Base-by-base conservation (phyloP, 345 rosid genomes). In the Rhizophora mangle region DNA sequence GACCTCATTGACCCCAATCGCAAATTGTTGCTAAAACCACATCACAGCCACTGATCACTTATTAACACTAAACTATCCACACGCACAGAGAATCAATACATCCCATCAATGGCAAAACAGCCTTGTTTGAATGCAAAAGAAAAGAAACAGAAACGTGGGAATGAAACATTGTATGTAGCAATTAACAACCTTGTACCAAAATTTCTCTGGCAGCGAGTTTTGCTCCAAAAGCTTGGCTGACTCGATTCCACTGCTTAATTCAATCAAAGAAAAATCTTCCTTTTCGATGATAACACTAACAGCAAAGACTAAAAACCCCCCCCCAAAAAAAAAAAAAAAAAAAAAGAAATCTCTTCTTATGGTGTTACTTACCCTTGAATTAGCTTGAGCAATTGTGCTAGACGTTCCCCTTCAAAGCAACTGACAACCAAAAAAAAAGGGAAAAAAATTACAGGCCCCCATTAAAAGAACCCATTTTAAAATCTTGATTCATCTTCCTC, bases 1-100 rank as follows among this genome's bases (percentile, higher is more conserved):
- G n/a, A 92, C 96, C 59, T 92, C 97, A 68, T 92, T 92, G 67
- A 89, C 86, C 67, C 97, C 97, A 72, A 92, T 77, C 5, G 97
- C 82, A 56, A 92, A 80, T 87, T 85, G 92, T 86, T 84, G 91
- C 97, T 89, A 70, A 71, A 16, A 46, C 4, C n/a, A 52, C 13
- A 57, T 13, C 20, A 24, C 21, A 24, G 0, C 26, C 16, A 21
- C 13, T 11, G 26, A 56, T 56, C 19, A 56, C 30, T 56, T 56
- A 56, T 8, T 24, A 56, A 11, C 13, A 56, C 60, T 10, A 56
- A 56, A 4, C 60, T 16, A 21, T 56, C 18, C 15, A 56, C 60
- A 56, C 31, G 9, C 34, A 72, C 21, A 27, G 55, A 46, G 59
- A 46, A 54, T 2, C 20, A 58, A 37, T 29, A 20, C 1, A 52